Evolutionary conservation across 78 protist genomes (phyloP), one percentile per base, ranked within the genome.

Genomic region (Anaeramoeba flamelloides): DNA sequence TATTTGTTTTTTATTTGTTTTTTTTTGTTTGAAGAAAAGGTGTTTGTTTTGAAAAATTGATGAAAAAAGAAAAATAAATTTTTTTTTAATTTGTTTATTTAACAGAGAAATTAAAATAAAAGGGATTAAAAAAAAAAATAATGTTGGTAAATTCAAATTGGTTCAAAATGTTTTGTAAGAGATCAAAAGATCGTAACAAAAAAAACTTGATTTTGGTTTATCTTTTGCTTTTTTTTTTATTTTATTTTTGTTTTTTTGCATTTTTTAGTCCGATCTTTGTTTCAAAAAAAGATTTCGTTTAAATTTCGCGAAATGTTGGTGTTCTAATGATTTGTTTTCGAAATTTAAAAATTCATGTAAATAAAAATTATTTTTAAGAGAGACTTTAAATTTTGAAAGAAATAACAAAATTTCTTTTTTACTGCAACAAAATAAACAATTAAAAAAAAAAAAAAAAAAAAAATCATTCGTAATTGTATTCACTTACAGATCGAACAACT

Each of bases 401-500:
- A n/a, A n/a, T n/a, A n/a, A n/a, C n/a, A n/a, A n/a, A n/a, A n/a
- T n/a, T n/a, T n/a, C n/a, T n/a, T n/a, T n/a, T n/a, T n/a, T n/a
- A n/a, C n/a, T n/a, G n/a, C n/a, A n/a, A n/a, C n/a, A n/a, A n/a
- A n/a, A n/a, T n/a, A n/a, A n/a, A n/a, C n/a, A n/a, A n/a, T n/a
- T n/a, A n/a, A n/a, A n/a, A n/a, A n/a, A n/a, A n/a, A n/a, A n/a
- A n/a, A n/a, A n/a, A n/a, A n/a, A n/a, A n/a, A n/a, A n/a, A n/a
- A n/a, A n/a, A n/a, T n/a, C n/a, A n/a, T n/a, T n/a, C n/a, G n/a
- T n/a, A n/a, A n/a, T n/a, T n/a, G 8, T 53, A 26, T 26, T 53
- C 17, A 53, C 69, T 26, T 26, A 53, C 97, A 83, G 79, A 81
- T 0, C 96, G 87, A 2, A 92, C 94, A 77, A 96, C 98, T 36